Evolutionary conservation across 163 green algal species (phyloP).

Genomic region (Chlorella variabilis): DNA sequence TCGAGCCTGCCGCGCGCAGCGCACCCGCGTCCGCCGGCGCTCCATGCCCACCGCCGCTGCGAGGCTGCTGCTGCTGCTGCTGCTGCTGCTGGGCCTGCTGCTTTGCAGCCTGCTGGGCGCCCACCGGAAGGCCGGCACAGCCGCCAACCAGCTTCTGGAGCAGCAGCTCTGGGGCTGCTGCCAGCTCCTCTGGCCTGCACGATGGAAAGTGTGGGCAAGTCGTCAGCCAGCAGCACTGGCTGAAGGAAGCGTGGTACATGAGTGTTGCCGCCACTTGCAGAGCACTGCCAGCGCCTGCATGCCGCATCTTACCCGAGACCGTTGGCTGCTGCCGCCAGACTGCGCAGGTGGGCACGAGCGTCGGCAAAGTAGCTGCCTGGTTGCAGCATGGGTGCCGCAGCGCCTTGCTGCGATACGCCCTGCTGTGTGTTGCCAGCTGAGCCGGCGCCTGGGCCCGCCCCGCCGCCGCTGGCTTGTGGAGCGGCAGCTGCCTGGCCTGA

Average conservation of each 20-base stretch:
- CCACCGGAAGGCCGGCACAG: neutral
- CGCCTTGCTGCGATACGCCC: too few relatives aligned
- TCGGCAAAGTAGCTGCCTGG: slow-evolving; percentile 12
- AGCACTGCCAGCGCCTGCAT: too few relatives aligned
- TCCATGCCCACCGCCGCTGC: too few relatives aligned
- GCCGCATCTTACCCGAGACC: neutral
- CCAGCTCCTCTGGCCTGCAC: neutral
- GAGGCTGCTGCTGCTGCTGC: neutral
- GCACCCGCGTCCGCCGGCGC: too few relatives aligned
- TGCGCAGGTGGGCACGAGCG: neutral
- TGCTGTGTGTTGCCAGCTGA: neutral
- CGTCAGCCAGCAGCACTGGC: neutral
- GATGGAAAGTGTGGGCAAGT: neutral
- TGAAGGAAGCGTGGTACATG: too few relatives aligned
- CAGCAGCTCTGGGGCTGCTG: slow-evolving; percentile 3
- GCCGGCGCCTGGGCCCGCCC: too few relatives aligned
- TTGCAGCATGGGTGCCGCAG: neutral
- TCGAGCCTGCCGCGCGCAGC: too few relatives aligned
- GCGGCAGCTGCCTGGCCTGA: too few relatives aligned
- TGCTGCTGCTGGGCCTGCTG: neutral
- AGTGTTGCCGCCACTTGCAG: too few relatives aligned
- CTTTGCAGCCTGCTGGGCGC: neutral
- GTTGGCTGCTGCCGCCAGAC: neutral
- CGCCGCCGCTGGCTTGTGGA: too few relatives aligned
- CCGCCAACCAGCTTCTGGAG: neutral